These are phyloP conservation scores for Cordyceps pruinosa DNA, from an alignment of 2,329 filamentous ascomycete genomes.

Conservation along the genomic window DNA sequence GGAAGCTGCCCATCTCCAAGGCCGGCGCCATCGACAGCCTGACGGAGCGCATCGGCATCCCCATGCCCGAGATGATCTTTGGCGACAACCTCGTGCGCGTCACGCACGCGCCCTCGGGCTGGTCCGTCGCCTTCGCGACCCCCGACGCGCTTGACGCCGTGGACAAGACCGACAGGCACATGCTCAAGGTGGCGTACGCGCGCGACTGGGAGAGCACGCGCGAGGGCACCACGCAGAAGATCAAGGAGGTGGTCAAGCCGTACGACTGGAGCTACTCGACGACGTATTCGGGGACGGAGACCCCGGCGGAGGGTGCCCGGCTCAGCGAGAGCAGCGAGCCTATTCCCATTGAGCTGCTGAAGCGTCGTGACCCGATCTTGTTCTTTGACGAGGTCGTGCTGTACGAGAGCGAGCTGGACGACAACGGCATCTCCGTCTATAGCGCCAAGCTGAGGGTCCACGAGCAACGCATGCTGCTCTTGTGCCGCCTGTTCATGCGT, in stretches of 20 bases:
- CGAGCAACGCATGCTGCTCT: constrained; percentile 76
- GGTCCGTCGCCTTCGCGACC: constrained; percentile 75
- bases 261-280: constrained; percentile 99
- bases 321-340: constrained; percentile 30
- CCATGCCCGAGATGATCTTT: constrained; percentile 98
- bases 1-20: constrained; percentile 93
- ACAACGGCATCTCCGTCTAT: constrained; percentile 89
- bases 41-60: constrained; percentile 70
- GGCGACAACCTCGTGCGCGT: constrained; percentile 84
- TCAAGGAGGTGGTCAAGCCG: constrained; percentile 88
- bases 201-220: constrained; percentile 66
- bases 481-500: constrained; percentile 85
- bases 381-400: constrained; percentile 96
- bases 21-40: constrained; percentile 83
- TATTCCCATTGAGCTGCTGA: constrained; percentile 82
- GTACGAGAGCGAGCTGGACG: constrained; percentile 95
- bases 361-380: constrained; percentile 83
- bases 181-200: constrained; percentile 92
- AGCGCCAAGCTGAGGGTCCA: constrained; percentile 92
- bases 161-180: constrained; percentile 84
- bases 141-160: constrained; percentile 83
- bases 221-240: constrained; percentile 75
- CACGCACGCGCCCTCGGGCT: constrained; percentile 65
- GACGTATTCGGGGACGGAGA: constrained; percentile 65
- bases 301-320: constrained; percentile 17